Evolutionary conservation across 768 basidiomycete genomes (phyloP).

Genomic region (Erythrobasidium yunnanense): DNA sequence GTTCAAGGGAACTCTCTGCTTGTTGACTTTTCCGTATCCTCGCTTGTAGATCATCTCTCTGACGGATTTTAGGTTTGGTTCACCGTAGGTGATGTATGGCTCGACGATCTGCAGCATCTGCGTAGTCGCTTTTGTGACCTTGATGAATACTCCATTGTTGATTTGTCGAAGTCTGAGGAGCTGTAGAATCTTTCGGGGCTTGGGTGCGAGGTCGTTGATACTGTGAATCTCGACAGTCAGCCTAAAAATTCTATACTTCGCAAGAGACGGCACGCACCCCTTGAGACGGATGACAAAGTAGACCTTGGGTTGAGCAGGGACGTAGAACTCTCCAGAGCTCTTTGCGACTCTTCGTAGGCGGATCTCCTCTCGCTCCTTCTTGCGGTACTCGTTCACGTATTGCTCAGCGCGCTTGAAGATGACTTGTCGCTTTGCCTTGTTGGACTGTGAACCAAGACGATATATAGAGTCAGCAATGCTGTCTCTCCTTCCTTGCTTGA

Average conservation of each 20-base stretch:
- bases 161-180: slow-evolving; percentile 97
- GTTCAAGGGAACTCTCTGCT: slow-evolving; percentile 88
- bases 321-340: slow-evolving; percentile 88
- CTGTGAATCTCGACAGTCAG: slow-evolving; percentile 43
- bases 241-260: too few relatives aligned
- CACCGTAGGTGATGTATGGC: slow-evolving; percentile 94
- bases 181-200: slow-evolving; percentile 97
- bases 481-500: not conserved
- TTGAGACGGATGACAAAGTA: slow-evolving; percentile 96
- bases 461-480: not conserved
- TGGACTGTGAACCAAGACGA: slow-evolving; percentile 49
- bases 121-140: slow-evolving; percentile 87
- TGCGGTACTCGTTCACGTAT: slow-evolving; percentile 91
- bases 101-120: slow-evolving; percentile 98
- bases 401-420: slow-evolving; percentile 98
- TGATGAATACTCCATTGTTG: slow-evolving; percentile 98
- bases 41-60: slow-evolving; percentile 99
- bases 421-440: slow-evolving; percentile 84
- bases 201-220: slow-evolving; percentile 99
- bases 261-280: slow-evolving; percentile 69
- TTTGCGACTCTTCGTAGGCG: slow-evolving; percentile 87
- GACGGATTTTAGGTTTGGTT: slow-evolving; percentile 46
- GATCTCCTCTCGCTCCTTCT: slow-evolving; percentile 90
- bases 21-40: slow-evolving; percentile 95
- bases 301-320: slow-evolving; percentile 89